Evolutionary conservation across 176 grass and related monocot genomes (phyloP).

Genomic region (Ananas comosus): DNA sequence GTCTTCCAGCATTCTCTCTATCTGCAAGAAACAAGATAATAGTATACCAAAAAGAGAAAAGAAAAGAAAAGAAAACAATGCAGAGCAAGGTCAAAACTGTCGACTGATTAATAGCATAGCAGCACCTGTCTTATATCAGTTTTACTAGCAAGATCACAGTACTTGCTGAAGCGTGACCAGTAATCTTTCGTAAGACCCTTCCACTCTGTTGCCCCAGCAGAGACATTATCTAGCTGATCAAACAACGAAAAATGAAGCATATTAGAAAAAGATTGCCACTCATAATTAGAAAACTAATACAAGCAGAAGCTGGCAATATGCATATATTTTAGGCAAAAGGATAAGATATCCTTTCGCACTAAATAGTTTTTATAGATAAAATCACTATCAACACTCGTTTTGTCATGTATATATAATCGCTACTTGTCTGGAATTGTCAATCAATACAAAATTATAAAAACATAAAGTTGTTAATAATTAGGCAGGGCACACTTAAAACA

Average conservation of each 20-base stretch:
- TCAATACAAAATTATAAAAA: no score
- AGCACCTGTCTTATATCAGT: slow-evolving; percentile 64
- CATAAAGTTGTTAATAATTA: no score
- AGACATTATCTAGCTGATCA: slow-evolving; percentile 91
- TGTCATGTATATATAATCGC: no score
- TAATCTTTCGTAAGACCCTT: slow-evolving; percentile 80
- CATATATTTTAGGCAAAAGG: neutral
- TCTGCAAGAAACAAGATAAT: slow-evolving; percentile 29
- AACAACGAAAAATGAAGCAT: slow-evolving; percentile 6
- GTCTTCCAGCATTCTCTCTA: slow-evolving; percentile 85
- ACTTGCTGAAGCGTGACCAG: slow-evolving; percentile 84
- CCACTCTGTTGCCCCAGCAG: slow-evolving; percentile 85
- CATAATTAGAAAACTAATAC: neutral
- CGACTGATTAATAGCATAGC: slow-evolving; percentile 1
- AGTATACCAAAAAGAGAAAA: neutral
- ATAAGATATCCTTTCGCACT: no score
- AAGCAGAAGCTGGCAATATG: neutral
- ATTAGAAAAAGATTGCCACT: neutral
- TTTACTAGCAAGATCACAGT: slow-evolving; percentile 48
- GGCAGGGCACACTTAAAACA: no score
- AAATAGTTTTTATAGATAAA: no score
- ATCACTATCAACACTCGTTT: no score
- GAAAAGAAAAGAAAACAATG: neutral
- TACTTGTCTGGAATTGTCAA: no score
- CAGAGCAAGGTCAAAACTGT: neutral